Base-by-base conservation (phyloP, 345 rosid genomes). In the Eucalyptus sideroxylon region DNA sequence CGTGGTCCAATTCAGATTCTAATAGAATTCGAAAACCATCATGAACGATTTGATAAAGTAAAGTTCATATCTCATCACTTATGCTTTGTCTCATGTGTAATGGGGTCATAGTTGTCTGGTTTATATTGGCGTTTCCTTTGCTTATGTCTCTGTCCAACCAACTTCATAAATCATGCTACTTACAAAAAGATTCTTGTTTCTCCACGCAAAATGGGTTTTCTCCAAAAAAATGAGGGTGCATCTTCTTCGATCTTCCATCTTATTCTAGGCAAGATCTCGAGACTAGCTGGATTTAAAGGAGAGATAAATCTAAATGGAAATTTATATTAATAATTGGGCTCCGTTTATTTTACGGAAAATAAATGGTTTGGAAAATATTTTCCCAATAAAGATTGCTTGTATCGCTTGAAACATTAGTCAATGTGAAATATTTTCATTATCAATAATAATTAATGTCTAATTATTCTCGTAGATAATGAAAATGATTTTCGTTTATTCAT, bases 311-410 rank as follows among this genome's bases (percentile, higher is more conserved):
- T 30, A 62, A 62, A 62, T 62, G 34, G 17, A 14, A 62, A 62
- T 30, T 62, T 30, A 62, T 13, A 4, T 62, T 30, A 27, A 62
- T 30, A 30, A 0, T 62, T 62, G 34, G 26, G 2, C 2, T 53
- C 26, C 5, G 5, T 53, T 53, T 53, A 53, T 21, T 53, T 53
- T 53, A 53, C 5, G 5, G 26, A 53, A 53, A 53, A 19, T 53
- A 53, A 53, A 53, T 53, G 26, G 1, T 11, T 53, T 53, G 5
- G 24, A 53, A 53, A 53, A 53, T 53, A 8, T 53, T 53, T 53
- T 53, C 2, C 2, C 2, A 2, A 8, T 8, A 8, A 53, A 53
- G 1, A 53, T 21, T 1, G 1, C 5, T 19, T 4, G 59, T 53
- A 8, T 53, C 1, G 5, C 5, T 53, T 53, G 26, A 1, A 53